phyloP scores from a whole-genome alignment of 1,284 basidiomycete genomes.

The Heterobasidion irregulare region DNA sequence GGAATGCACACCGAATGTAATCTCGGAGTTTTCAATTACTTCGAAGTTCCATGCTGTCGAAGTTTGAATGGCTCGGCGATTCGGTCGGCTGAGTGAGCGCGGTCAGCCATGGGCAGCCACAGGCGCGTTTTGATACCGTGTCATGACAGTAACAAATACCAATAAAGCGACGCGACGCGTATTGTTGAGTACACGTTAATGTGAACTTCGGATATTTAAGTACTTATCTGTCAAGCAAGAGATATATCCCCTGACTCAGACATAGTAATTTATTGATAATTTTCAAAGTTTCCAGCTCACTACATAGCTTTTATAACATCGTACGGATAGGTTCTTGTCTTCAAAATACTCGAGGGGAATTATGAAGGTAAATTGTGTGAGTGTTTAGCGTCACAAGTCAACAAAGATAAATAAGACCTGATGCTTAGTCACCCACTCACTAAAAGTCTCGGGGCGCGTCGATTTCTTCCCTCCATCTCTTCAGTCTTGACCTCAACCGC shows the following conservation, averaged over 20 bases:
- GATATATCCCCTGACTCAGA: neutral
- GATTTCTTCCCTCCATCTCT: neutral
- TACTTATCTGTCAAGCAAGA: neutral
- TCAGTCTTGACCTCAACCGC: constrained; percentile 1
- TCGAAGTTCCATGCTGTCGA: no score
- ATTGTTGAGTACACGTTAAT: neutral
- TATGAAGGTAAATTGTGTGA: neutral
- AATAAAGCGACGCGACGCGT: neutral
- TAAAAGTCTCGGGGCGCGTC: constrained; percentile 2
- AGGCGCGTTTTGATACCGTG: neutral
- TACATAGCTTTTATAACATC: neutral
- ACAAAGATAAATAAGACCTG: neutral
- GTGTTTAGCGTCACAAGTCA: neutral
- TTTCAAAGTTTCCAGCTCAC: neutral
- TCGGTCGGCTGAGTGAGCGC: no score
- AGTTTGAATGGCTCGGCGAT: no score
- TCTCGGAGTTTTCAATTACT: no score
- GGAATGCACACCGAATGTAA: no score
- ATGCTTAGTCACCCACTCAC: neutral
- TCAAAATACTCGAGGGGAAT: neutral
- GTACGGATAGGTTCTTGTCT: neutral
- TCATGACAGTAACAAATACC: neutral
- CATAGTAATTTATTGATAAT: neutral
- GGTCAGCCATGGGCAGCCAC: neutral
- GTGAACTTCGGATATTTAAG: neutral